Base-by-base conservation (phyloP, 192 early-diverging fungal genomes). In the Umbelopsis vinacea region DNA sequence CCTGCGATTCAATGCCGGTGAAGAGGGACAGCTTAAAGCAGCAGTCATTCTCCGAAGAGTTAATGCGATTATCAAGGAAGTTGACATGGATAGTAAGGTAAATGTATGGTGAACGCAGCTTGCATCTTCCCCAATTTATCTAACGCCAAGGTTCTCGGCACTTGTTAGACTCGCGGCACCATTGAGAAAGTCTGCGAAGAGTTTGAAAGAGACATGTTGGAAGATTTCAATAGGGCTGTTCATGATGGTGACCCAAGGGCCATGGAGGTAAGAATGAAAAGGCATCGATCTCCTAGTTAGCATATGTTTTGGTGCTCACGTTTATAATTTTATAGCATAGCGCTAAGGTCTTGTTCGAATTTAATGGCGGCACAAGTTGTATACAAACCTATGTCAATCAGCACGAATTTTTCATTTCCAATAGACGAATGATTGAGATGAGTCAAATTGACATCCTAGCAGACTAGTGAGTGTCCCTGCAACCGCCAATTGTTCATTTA, bases 381-480 rank as follows among this genome's bases (percentile, higher is more conserved):
- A 87, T 98, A 24, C 93, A 96, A 74, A 92, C 91, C 29, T 99
- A 97, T 74, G 93, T 99, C 50, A 97, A 97, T 81, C 97, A 98
- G 76, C 96, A 99, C 71, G 92, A 94, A 70, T 97, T 99, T 71
- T 98, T 98, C 68, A 89, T 97, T 71, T 90, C 92, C 45, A 88
- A 89, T 69, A 84, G 91, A 79, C 89, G 92, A 54, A 83, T 86
- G 69, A 83, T 79, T 24, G 88, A 92, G 81, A 73, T 83, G 47
- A 84, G 84, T 67, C 79, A 78, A 21, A 47, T 76, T 37, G 73
- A 26, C 66, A 67, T 66, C 55, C 57, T 63, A 12, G 57, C 79
- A 21, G 75, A 76, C 33, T 76, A 81, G 79, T 81, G 74, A 74
- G 75, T 52, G 22, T 45, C 12, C 63, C 0, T 0, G 48, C 48